These are phyloP conservation scores for Podila minutissima DNA, from an alignment of 192 early-diverging fungal genomes.

Conservation along the genomic window DNA sequence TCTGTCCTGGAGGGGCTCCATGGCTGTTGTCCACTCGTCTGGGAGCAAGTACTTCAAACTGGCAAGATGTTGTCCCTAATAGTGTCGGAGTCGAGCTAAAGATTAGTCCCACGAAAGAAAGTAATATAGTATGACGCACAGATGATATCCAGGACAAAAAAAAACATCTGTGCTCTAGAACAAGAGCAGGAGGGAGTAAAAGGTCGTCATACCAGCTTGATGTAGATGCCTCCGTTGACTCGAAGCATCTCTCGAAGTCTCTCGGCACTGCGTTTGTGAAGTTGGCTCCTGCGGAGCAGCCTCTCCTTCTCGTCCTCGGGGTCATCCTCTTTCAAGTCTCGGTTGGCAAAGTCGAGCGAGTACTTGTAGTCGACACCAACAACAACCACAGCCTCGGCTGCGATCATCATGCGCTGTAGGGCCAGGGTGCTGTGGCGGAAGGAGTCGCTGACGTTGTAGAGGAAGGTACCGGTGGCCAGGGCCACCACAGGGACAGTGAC, in stretches of 20 bases:
- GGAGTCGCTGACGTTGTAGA: slow-evolving; percentile 36
- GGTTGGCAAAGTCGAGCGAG: slow-evolving; percentile 32
- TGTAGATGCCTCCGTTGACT: slow-evolving; percentile 46
- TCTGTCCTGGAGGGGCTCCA: slow-evolving; percentile 84
- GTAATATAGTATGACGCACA: background rate
- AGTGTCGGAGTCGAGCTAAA: background rate
- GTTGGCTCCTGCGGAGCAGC: slow-evolving; percentile 26
- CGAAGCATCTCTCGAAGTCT: slow-evolving; percentile 40
- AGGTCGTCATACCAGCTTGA: slow-evolving; percentile 37
- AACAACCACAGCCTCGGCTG: slow-evolving; percentile 29
- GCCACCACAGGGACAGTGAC: slow-evolving; percentile 11
- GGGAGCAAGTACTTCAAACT: slow-evolving; percentile 79
- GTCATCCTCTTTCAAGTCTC: slow-evolving; percentile 24
- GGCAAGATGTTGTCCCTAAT: slow-evolving; percentile 48
- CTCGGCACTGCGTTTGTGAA: slow-evolving; percentile 40
- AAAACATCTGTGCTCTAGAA: background rate
- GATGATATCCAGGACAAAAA: background rate
- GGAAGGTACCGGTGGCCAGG: slow-evolving; percentile 18
- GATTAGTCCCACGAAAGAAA: background rate
- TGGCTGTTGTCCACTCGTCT: slow-evolving; percentile 88
- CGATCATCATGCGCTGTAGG: slow-evolving; percentile 29
- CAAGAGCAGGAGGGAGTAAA: background rate
- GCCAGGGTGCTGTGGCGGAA: slow-evolving; percentile 36
- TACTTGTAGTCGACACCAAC: slow-evolving; percentile 48
- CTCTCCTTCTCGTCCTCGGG: slow-evolving; percentile 27